phyloP scores from a whole-genome alignment of 2,329 filamentous ascomycete species.

The Alternaria viburni region DNA sequence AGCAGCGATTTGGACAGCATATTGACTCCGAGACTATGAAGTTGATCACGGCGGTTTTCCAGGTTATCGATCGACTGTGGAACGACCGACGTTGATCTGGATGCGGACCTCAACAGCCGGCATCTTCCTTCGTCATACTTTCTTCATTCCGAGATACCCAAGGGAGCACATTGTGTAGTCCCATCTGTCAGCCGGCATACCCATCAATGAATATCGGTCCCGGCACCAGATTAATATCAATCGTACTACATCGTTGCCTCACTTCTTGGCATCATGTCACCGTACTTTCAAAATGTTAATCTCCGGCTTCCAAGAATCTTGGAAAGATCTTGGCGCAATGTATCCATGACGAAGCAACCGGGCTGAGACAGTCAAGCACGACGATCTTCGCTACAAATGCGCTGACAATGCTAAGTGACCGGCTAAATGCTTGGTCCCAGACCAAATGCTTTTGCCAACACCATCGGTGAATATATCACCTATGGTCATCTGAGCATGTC shows the following conservation, averaged over 20 bases:
- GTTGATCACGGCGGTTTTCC: constrained; percentile 87
- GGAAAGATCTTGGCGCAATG: constrained; percentile 10
- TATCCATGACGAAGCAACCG: constrained; percentile 10
- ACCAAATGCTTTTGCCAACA: constrained; percentile 26
- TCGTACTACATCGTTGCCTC: neutral
- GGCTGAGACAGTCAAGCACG: neutral
- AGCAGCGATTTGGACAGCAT: constrained; percentile 78
- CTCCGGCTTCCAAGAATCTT: neutral
- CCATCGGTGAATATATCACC: constrained; percentile 5
- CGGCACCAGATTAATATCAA: constrained; percentile 3
- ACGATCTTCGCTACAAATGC: constrained; percentile 1
- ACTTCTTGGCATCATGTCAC: constrained; percentile 5
- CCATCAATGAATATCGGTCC: neutral
- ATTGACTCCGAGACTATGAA: constrained; percentile 76
- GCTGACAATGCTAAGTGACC: constrained; percentile 20
- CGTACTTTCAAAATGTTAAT: neutral
- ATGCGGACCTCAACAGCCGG: neutral
- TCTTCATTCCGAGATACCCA: neutral
- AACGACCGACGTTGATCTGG: constrained; percentile 54
- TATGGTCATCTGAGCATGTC: constrained; percentile 12
- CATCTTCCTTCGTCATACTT: neutral
- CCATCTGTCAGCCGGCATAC: neutral
- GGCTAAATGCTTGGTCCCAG: constrained; percentile 36
- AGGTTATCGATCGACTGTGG: constrained; percentile 86
- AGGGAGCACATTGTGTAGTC: neutral